phyloP scores from a whole-genome alignment of 1,284 basidiomycete genomes.

The Heterobasidion annosum region DNA sequence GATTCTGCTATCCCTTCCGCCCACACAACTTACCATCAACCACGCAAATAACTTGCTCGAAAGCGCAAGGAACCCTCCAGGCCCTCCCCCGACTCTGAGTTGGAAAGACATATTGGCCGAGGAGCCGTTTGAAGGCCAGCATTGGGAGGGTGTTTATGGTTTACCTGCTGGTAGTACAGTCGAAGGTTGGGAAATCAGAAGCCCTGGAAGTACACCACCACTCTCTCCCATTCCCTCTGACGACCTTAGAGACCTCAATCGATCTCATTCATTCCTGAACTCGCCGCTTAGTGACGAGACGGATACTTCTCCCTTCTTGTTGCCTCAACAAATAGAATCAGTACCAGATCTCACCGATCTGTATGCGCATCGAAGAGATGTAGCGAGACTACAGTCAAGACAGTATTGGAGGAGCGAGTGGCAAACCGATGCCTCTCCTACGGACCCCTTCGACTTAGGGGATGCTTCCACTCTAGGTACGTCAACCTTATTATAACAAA shows the following conservation, averaged over 20 bases:
- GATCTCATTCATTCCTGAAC: conserved; percentile 34
- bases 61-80: conserved; percentile 31
- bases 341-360: neutral
- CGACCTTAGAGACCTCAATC: conserved; percentile 31
- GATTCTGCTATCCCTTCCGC: conserved; percentile 48
- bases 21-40: conserved; percentile 34
- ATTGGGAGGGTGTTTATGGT: conserved; percentile 61
- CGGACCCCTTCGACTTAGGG: conserved; percentile 44
- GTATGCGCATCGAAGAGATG: conserved; percentile 35
- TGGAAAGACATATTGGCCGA: conserved; percentile 72
- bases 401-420: conserved; percentile 69
- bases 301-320: neutral
- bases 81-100: conserved; percentile 35
- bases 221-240: conserved; percentile 36
- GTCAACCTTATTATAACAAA: conserved; percentile 1
- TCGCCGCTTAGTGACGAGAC: conserved; percentile 31
- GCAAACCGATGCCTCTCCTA: conserved; percentile 35
- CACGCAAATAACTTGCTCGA: conserved; percentile 46
- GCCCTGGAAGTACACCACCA: conserved; percentile 35
- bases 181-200: conserved; percentile 31
- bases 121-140: conserved; percentile 72
- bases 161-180: conserved; percentile 31
- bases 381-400: conserved; percentile 46
- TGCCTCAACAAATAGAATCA: conserved; percentile 6
- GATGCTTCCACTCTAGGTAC: conserved; percentile 63